Conservation (phyloP, 1,139 yeast genomes). For the Taiozyma sp. region DNA sequence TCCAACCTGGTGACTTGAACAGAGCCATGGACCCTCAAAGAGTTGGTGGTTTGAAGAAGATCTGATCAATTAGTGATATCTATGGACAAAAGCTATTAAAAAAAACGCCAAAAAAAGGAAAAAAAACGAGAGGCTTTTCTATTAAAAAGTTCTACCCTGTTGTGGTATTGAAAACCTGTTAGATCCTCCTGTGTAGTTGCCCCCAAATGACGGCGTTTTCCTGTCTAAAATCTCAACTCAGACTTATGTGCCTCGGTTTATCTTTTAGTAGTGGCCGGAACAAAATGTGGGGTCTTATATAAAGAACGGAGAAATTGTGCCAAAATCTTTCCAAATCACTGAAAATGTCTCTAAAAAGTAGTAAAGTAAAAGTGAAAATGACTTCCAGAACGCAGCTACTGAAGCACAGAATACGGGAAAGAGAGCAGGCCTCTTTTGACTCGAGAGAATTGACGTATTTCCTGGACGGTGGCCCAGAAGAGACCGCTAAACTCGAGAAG, state of each 20-base stretch:
- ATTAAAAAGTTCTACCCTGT: neutral
- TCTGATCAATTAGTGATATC: neutral
- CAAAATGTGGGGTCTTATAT: neutral
- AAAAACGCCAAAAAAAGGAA: neutral
- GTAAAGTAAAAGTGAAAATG: neutral
- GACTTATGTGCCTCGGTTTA: neutral
- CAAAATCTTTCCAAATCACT: neutral
- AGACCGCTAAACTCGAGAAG: constrained; percentile 35
- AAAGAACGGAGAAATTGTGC: neutral
- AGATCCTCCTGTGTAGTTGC: neutral
- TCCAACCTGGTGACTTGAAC: neutral
- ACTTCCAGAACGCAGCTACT: neutral
- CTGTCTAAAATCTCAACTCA: neutral
- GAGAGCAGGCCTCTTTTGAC: constrained; percentile 38
- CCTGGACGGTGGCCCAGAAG: constrained; percentile 44
- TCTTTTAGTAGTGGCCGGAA: neutral
- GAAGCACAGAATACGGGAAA: constrained; percentile 30
- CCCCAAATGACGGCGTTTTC: neutral
- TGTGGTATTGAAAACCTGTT: neutral
- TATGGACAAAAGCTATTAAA: neutral
- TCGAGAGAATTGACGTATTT: constrained; percentile 38
- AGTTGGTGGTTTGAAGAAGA: constrained; percentile 5
- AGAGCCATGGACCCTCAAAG: constrained; percentile 7
- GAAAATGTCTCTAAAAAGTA: neutral
- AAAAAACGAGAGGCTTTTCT: neutral